Base-by-base conservation (phyloP, 352 stramenopile genomes). In the Nannochloropsis limnetica region DNA sequence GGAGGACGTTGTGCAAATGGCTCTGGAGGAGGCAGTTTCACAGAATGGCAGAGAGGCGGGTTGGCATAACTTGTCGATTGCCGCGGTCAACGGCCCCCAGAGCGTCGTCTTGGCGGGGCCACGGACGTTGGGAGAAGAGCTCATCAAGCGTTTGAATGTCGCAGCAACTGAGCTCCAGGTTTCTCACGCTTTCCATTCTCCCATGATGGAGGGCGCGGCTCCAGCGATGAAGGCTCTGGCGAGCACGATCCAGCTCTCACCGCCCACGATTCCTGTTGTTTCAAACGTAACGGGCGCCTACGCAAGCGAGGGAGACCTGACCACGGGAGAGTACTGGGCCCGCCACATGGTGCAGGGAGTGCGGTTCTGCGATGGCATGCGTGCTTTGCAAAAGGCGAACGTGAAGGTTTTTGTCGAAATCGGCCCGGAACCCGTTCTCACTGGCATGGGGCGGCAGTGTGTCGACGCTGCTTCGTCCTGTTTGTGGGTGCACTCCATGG, bases 131-230 rank as follows among this genome's bases (percentile, higher is more conserved):
- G 84, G 85, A 20, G 67, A 86, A 67, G 27, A 54, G 3, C 68
- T 86, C 11, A 45, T 85, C n/a, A 68, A 74, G 61, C 61, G n/a
- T 29, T 31, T 74, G 61, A 74, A 74, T 74, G 61, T 74, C 25
- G n/a, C n/a, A 29, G 61, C 61, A 29, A 74, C 61, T 74, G 61
- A 74, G 61, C 25, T 74, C n/a, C n/a, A 74, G n/a, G 61, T 85
- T 27, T 84, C 80, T n/a, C 84, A 85, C n/a, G 84, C 84, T 3
- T 86, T 86, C 81, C 81, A 86, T 37, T 85, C 80, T 9, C 69
- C 81, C 27, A 49, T 85, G 81, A 86, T 86, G 82, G 80, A 67
- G 25, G 17, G 3, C 3, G 83, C 81, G 37, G 68, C 82, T n/a
- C 28, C 67, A 11, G 82, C 27, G 14, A 68, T 87, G 25, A 79